Conservation (phyloP, 75 land plant species). For the Adiantum capillusveneris region DNA sequence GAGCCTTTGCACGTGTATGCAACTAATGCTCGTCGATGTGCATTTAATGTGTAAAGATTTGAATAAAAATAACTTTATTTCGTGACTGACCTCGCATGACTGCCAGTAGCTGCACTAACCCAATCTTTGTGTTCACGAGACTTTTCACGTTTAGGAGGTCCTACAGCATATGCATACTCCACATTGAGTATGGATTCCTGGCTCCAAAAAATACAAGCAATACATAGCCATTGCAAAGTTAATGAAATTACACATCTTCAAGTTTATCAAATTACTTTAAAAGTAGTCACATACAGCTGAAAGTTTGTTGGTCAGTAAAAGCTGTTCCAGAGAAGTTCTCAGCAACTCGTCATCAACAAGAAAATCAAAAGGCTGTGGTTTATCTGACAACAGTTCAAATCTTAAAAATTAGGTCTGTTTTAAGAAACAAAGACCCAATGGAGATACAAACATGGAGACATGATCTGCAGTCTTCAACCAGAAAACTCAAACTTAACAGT, state of each 20-base stretch:
- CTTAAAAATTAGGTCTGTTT: not conserved
- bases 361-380: slow-evolving; percentile 70
- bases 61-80: too few relatives aligned
- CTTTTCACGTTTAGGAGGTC: slow-evolving; percentile 54
- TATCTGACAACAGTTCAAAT: slow-evolving; percentile 19
- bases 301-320: slow-evolving; percentile 60
- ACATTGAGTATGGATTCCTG: slow-evolving; percentile 76
- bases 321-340: slow-evolving; percentile 63
- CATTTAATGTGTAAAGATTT: too few relatives aligned
- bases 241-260: too few relatives aligned
- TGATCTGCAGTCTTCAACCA: too few relatives aligned
- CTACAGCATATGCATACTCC: slow-evolving; percentile 73
- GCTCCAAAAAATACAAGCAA: too few relatives aligned
- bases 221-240: too few relatives aligned
- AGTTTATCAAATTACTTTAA: not conserved
- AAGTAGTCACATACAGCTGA: slow-evolving; percentile 52
- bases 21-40: too few relatives aligned
- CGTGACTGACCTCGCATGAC: slow-evolving; percentile 43
- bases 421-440: too few relatives aligned
- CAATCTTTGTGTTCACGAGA: slow-evolving; percentile 71
- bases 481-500: too few relatives aligned
- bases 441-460: too few relatives aligned
- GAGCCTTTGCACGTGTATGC: too few relatives aligned
- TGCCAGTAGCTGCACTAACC: slow-evolving; percentile 90
- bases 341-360: slow-evolving; percentile 73